Base-by-base conservation (phyloP, 345 rosid species). In the Litchi chinensis region DNA sequence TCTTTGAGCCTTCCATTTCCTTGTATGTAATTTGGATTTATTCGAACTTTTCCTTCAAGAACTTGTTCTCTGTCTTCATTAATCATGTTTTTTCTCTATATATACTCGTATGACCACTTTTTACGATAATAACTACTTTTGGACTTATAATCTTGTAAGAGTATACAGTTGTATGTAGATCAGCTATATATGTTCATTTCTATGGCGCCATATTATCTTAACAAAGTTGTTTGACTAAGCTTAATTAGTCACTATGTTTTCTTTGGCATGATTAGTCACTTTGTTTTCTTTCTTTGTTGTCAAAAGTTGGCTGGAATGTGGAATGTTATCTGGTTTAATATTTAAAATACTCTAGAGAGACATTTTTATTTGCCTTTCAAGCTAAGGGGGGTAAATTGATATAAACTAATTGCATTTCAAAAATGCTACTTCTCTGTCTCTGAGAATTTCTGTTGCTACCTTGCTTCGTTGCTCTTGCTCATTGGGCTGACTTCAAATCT, bases 21-120 rank as follows among this genome's bases (percentile, higher is more conserved):
- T 68, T 21, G 19, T 59, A 78, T 57, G 48, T 13, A 10, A 10
- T 24, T 64, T 21, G 43, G 11, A 78, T 79, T 48, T 19, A 9
- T 32, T 69, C 75, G 8, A 57, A 3, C 12, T 59, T 57, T 69
- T 46, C 39, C 68, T 22, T 71, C n/a, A 46, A 41, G 10, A n/a
- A 16, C 9, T 24, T 21, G 39, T 65, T 26, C 21, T 75, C 41
- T 65, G 65, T 54, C 16, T 8, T 48, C 3, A 65, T 67, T 21
- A 54, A 46, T 71, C 39, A 65, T 12, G 8, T 37, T 50, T 74
- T 16, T 67, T 57, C 48, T 78, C 68, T 59, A 41, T 40, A 13
- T 26, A 67, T 56, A 32, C 40, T 10, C 32, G 0, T 79, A 57
- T 41, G 43, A 40, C 21, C 37, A n/a, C 59, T 71, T 57, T 13